These are phyloP conservation scores for Eleusine coracana DNA, from an alignment of 176 grass and related monocot genomes.

Conservation along the genomic window DNA sequence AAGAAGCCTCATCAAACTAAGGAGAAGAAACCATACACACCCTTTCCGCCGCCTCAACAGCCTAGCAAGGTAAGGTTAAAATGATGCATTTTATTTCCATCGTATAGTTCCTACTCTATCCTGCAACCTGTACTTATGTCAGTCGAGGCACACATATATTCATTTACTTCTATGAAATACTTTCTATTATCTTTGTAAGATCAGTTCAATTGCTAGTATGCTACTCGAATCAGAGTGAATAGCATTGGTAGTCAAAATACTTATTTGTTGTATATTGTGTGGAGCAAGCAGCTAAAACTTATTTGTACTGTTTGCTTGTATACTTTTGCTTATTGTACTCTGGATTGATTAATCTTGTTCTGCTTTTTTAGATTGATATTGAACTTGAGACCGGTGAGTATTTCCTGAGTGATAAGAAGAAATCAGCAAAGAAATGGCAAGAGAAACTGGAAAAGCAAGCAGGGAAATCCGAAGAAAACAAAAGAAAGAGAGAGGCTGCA, in stretches of 20 bases:
- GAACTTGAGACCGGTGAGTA: conserved; percentile 88
- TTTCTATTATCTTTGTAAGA: not conserved
- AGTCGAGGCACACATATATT: not conserved
- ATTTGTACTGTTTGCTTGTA: not conserved
- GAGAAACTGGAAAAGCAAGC: conserved; percentile 92
- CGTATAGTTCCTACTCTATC: not conserved
- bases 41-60: conserved; percentile 89
- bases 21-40: conserved; percentile 98
- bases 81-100: not conserved
- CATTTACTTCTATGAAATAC: not conserved
- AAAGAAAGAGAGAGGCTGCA: conserved; percentile 86
- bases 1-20: conserved; percentile 76
- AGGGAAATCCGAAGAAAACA: conserved; percentile 88
- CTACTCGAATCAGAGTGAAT: conserved; percentile 4
- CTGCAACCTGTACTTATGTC: conserved; percentile 7
- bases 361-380: conserved; percentile 72
- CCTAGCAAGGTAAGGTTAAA: conserved; percentile 78
- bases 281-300: not conserved
- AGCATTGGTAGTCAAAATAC: not conserved
- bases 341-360: conserved; percentile 29
- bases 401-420: conserved; percentile 95
- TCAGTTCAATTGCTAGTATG: too few species aligned
- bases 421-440: conserved; percentile 92
- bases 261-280: not conserved
- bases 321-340: conserved; percentile 15